These are phyloP conservation scores for Flaveria floridana DNA, from an alignment of 140 eudicot genomes.

Conservation along the genomic window DNA sequence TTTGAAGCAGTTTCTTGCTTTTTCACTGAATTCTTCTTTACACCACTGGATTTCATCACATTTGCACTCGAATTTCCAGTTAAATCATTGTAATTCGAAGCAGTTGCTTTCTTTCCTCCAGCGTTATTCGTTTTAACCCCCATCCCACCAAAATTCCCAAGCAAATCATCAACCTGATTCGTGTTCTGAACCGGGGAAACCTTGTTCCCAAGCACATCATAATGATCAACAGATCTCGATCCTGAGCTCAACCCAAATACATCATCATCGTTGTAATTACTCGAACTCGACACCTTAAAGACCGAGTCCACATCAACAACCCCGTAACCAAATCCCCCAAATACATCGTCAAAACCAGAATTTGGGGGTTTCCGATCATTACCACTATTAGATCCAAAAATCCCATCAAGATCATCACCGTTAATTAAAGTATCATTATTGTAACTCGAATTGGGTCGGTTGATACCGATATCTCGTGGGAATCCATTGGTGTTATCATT, in stretches of 20 bases:
- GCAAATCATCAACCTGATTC: conserved; percentile 50
- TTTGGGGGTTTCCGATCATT: conserved; percentile 29
- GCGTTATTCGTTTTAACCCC: conserved; percentile 15
- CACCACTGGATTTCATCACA: conserved; percentile 19
- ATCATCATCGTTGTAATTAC: conserved; percentile 42
- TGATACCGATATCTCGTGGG: conserved; percentile 24
- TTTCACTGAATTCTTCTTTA: conserved; percentile 20
- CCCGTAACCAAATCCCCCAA: conserved; percentile 40
- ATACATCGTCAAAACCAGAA: conserved; percentile 53
- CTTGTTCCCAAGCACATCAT: conserved; percentile 29
- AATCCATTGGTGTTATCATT: background rate
- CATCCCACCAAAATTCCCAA: conserved; percentile 50
- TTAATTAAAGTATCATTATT: conserved; percentile 5
- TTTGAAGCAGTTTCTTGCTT: conserved; percentile 32
- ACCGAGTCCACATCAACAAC: conserved; percentile 32
- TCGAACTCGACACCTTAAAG: conserved; percentile 43
- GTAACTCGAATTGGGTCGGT: conserved; percentile 21
- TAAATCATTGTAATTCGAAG: conserved; percentile 43
- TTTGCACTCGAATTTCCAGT: conserved; percentile 48
- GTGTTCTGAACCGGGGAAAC: conserved; percentile 24
- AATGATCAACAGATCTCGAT: conserved; percentile 27
- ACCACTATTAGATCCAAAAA: conserved; percentile 38
- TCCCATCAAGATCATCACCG: conserved; percentile 54
- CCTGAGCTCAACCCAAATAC: conserved; percentile 36
- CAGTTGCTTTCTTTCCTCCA: conserved; percentile 18